phyloP scores from a whole-genome alignment of 805 yeast species.

The Wickerhamiella parazyma region DNA sequence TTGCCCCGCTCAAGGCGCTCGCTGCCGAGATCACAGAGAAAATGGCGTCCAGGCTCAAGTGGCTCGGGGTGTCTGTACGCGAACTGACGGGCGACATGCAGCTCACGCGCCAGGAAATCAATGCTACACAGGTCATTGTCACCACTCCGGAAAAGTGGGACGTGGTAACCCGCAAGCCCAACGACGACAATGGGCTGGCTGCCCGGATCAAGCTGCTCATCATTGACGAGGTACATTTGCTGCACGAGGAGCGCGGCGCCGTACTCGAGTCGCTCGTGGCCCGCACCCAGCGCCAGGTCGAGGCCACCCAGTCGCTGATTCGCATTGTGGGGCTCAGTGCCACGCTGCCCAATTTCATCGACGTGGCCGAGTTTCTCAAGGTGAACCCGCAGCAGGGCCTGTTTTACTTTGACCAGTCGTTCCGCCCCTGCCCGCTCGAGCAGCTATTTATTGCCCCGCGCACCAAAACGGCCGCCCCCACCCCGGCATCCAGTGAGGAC shows the following conservation, averaged over 20 bases:
- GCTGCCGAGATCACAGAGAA: constrained; percentile 97
- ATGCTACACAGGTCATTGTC: constrained; percentile 73
- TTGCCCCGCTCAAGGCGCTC: constrained; percentile 84
- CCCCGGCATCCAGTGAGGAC: constrained; percentile 33
- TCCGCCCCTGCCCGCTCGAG: constrained; percentile 85
- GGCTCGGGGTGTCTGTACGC: constrained; percentile 77
- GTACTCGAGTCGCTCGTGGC: constrained; percentile 93
- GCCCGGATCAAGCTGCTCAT: constrained; percentile 73
- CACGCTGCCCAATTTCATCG: constrained; percentile 78
- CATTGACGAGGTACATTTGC: constrained; percentile 90
- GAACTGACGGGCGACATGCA: constrained; percentile 97
- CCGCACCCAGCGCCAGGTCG: constrained; percentile 88
- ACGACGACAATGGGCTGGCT: constrained; percentile 74
- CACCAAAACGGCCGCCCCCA: constrained; percentile 60
- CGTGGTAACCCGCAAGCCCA: constrained; percentile 87
- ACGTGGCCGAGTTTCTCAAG: constrained; percentile 82
- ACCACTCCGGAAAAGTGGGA: constrained; percentile 98
- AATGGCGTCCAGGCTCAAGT: constrained; percentile 56
- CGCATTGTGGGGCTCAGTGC: constrained; percentile 91
- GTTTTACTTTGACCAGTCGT: constrained; percentile 87
- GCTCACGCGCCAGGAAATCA: constrained; percentile 62
- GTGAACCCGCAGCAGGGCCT: constrained; percentile 83
- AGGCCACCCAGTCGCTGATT: constrained; percentile 84
- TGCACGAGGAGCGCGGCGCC: constrained; percentile 98
- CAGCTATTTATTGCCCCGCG: constrained; percentile 74